Conservation (phyloP, 768 basidiomycete genomes). For the Termitomyces sp. region DNA sequence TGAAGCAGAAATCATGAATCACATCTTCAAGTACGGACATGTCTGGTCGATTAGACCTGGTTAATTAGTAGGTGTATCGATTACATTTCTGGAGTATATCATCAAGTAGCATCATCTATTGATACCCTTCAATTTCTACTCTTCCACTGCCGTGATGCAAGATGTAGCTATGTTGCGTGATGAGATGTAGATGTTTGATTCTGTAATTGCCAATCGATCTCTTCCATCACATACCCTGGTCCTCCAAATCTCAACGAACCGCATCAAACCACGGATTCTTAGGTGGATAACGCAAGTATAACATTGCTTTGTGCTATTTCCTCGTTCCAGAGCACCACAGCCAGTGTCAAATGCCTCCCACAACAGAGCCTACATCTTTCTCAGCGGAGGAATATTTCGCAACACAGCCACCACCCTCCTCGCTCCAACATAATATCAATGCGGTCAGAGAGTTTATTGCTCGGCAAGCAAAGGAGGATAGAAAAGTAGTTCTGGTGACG, state of each 20-base stretch:
- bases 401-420: constrained; percentile 76
- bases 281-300: neutral
- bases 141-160: too few relatives aligned
- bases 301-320: neutral
- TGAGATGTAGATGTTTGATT: neutral
- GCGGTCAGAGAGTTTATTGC: constrained; percentile 66
- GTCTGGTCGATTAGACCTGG: neutral
- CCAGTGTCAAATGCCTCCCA: constrained; percentile 5
- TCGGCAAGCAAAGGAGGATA: constrained; percentile 57
- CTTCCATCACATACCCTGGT: neutral
- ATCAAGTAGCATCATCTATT: neutral
- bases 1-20: constrained; percentile 18
- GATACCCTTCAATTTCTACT: constrained; percentile 1
- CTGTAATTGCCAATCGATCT: too few relatives aligned
- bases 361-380: constrained; percentile 44
- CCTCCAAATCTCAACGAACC: neutral
- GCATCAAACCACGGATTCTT: neutral
- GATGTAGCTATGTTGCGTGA: neutral
- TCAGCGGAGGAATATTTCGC: constrained; percentile 90
- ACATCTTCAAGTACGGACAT: neutral
- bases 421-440: constrained; percentile 64
- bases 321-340: neutral
- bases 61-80: neutral
- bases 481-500: constrained; percentile 90
- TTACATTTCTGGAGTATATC: constrained; percentile 5